These are phyloP conservation scores for Luzula sylvatica DNA, from an alignment of 176 grass and related monocot genomes.

Conservation along the genomic window DNA sequence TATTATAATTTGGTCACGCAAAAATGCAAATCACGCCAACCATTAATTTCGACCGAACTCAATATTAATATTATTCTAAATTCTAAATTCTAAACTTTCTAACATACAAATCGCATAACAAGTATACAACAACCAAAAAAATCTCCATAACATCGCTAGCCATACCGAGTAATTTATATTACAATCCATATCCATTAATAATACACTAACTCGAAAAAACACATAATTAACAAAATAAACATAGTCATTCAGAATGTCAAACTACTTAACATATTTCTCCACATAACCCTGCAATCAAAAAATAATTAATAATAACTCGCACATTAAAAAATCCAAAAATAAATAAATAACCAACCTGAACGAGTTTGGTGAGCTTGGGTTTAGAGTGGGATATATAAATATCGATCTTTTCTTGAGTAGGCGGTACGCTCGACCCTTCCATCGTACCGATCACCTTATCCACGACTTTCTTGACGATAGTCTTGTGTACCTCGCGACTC, in stretches of 20 bases:
- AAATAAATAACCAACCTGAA: conserved; percentile 48
- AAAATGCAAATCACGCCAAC: too few species aligned
- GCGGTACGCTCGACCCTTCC: conserved; percentile 43
- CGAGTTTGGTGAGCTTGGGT: conserved; percentile 71
- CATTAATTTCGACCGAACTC: too few species aligned
- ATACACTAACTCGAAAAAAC: too few species aligned
- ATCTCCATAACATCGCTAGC: too few species aligned
- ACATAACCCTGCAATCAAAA: conserved; percentile 60
- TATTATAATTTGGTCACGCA: too few species aligned
- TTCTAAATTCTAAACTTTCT: too few species aligned
- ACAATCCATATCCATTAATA: too few species aligned
- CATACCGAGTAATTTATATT: too few species aligned
- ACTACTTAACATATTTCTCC: conserved; percentile 64
- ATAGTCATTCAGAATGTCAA: background rate
- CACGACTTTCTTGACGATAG: conserved; percentile 95
- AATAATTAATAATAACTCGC: background rate
- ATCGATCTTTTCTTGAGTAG: conserved; percentile 91
- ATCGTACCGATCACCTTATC: conserved; percentile 82
- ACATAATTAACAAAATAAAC: too few species aligned
- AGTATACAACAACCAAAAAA: too few species aligned
- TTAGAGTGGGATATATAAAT: conserved; percentile 71
- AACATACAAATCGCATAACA: too few species aligned
- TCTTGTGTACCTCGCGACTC: conserved; percentile 82
- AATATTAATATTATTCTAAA: too few species aligned
- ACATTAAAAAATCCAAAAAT: background rate